Evolutionary conservation across 176 grass and related monocot species (phyloP).

Genomic region (Carex parvula): DNA sequence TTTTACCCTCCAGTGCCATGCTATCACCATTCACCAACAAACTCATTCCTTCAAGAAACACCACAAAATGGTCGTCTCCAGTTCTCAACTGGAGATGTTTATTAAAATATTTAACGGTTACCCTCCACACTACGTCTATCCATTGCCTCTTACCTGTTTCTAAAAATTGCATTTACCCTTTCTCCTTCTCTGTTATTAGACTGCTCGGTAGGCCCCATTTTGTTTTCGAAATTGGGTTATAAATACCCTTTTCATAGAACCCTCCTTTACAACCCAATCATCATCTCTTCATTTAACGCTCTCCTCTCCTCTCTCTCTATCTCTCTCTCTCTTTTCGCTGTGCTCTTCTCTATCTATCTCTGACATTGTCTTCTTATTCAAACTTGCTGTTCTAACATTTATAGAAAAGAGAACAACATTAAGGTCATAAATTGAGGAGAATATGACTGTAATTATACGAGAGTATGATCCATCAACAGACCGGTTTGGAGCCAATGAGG

Average conservation of each 20-base stretch:
- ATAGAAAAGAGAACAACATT: background rate
- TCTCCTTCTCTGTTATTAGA: constrained; percentile 19
- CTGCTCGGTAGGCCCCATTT: background rate
- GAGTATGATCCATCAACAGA: constrained; percentile 53
- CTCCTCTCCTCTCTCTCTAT: too few relatives aligned
- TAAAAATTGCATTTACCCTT: background rate
- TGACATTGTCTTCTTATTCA: background rate
- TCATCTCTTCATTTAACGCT: constrained; percentile 7
- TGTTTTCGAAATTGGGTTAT: background rate
- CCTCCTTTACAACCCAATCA: constrained; percentile 10
- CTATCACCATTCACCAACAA: background rate
- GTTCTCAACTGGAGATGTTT: background rate
- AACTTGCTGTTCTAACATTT: background rate
- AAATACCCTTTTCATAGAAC: background rate
- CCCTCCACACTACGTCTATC: background rate
- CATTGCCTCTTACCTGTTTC: background rate
- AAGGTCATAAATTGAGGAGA: background rate
- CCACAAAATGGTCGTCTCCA: background rate
- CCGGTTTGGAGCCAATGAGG: constrained; percentile 39
- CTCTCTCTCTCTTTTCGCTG: background rate
- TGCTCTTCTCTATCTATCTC: background rate
- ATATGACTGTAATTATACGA: constrained; percentile 26
- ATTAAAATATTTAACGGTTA: constrained; percentile 8
- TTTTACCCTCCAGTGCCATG: background rate
- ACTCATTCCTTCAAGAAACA: background rate